A percentile compares a stretch with the other conserved stretches of the same genome.
phyloP scores from a whole-genome alignment of 768 basidiomycete species.

The Kwoniella mangroviensis region DNA sequence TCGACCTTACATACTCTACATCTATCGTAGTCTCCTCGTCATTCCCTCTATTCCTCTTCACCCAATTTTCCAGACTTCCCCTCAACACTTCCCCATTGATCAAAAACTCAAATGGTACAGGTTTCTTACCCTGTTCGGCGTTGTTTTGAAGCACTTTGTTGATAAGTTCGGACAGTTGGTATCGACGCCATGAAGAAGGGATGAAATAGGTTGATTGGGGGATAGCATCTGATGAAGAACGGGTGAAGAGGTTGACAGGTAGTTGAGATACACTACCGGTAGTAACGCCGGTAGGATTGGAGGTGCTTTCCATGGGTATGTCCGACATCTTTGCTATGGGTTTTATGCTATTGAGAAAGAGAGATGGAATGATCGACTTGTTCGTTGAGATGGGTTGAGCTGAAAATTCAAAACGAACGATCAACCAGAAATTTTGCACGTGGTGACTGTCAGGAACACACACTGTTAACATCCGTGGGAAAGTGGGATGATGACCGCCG shows the following conservation, averaged over 20 bases:
- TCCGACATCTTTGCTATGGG: conserved; percentile 9
- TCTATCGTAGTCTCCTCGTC: conserved; percentile 72
- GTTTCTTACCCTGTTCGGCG: conserved; percentile 59
- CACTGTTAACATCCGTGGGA: not conserved
- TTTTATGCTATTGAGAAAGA: too few relatives aligned
- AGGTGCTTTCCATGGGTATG: conserved; percentile 15
- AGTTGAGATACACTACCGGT: conserved; percentile 33
- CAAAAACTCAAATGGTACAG: conserved; percentile 92
- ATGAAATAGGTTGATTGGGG: conserved; percentile 91
- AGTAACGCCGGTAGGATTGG: conserved; percentile 13
- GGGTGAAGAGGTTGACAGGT: conserved; percentile 67
- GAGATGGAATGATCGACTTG: not conserved
- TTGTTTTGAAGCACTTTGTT: conserved; percentile 80
- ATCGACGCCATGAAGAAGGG: conserved; percentile 86
- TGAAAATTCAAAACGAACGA: not conserved
- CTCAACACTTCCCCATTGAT: conserved; percentile 79
- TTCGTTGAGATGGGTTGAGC: not conserved
- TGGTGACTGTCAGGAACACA: not conserved
- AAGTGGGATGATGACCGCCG: conserved; percentile 3
- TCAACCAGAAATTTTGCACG: not conserved
- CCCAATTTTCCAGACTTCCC: conserved; percentile 74
- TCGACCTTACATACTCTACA: conserved; percentile 87
- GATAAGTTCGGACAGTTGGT: conserved; percentile 93
- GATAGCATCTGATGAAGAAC: conserved; percentile 72
- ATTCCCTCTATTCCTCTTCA: conserved; percentile 48